Evolutionary conservation across 2,329 filamentous ascomycete species (phyloP).

Genomic region (Xylariaceae sp.): DNA sequence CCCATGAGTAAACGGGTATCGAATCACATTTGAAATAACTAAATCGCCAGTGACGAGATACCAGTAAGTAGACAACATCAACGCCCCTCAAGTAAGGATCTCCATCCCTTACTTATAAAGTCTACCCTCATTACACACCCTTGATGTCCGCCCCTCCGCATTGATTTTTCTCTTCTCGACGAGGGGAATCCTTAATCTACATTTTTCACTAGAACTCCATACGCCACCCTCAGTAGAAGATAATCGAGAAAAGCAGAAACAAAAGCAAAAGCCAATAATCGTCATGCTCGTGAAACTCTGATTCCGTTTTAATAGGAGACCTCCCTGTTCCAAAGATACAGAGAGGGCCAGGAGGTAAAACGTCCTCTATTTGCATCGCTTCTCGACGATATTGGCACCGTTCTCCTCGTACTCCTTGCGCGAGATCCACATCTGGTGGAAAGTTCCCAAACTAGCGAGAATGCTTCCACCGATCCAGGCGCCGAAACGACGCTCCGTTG

Average conservation of each 20-base stretch:
- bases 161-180: not conserved
- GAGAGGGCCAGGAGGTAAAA: not conserved
- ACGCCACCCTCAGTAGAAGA: constrained; percentile 18
- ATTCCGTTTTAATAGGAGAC: too few relatives aligned
- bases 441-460: constrained; percentile 87
- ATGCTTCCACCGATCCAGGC: constrained; percentile 97
- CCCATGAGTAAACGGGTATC: too few relatives aligned
- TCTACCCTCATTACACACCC: not conserved
- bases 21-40: too few relatives aligned
- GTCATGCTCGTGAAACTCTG: constrained; percentile 6
- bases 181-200: constrained; percentile 11
- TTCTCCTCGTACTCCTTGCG: constrained; percentile 98
- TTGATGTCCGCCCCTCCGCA: not conserved
- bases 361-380: constrained; percentile 73
- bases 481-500: constrained; percentile 84
- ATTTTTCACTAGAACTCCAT: constrained; percentile 21
- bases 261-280: constrained; percentile 6
- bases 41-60: too few relatives aligned
- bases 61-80: not conserved
- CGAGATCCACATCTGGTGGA: constrained; percentile 99
- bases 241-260: not conserved
- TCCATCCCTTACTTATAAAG: not conserved
- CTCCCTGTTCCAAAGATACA: not conserved
- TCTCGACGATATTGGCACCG: constrained; percentile 84
- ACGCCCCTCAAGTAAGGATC: not conserved